These are phyloP conservation scores for Cladosporium sp. DNA, from an alignment of 2,329 filamentous ascomycete species.

Conservation along the genomic window DNA sequence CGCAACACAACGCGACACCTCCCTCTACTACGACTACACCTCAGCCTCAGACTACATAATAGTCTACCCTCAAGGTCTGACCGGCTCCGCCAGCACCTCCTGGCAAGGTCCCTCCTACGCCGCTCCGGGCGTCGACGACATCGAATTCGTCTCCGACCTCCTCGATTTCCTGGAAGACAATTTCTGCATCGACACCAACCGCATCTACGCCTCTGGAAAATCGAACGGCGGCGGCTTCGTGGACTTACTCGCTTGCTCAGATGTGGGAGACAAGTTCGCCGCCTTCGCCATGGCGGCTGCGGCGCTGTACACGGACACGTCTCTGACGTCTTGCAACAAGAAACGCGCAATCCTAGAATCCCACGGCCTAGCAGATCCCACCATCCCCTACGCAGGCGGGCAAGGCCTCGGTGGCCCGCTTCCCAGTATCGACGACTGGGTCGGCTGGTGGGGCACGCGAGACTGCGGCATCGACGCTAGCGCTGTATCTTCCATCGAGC, in stretches of 20 bases:
- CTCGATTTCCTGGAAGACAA: constrained; percentile 35
- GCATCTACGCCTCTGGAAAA: constrained; percentile 48
- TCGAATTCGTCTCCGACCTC: constrained; percentile 43
- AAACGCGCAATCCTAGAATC: constrained; percentile 40
- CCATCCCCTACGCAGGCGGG: constrained; percentile 38
- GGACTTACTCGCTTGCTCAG: constrained; percentile 44
- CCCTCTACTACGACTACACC: constrained; percentile 42
- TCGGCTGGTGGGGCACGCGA: constrained; percentile 37
- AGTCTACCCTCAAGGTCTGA: constrained; percentile 44
- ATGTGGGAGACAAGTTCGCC: constrained; percentile 41
- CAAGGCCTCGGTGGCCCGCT: constrained; percentile 12
- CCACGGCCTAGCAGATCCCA: constrained; percentile 38
- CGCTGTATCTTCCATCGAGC: constrained; percentile 22
- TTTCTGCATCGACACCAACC: constrained; percentile 44
- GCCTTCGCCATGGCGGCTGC: constrained; percentile 49
- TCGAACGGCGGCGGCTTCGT: constrained; percentile 52
- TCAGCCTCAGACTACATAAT: constrained; percentile 44
- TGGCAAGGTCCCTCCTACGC: constrained; percentile 42
- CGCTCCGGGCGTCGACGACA: constrained; percentile 36
- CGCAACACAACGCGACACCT: constrained; percentile 38
- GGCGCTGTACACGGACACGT: constrained; percentile 39
- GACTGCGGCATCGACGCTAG: constrained; percentile 27
- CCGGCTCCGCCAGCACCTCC: constrained; percentile 16
- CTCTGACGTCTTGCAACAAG: constrained; percentile 21
- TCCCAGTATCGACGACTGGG: constrained; percentile 28